Evolutionary conservation across 345 rosid species (phyloP), one percentile per base, ranked within the genome.

Genomic region (Eutrema yunnanense): DNA sequence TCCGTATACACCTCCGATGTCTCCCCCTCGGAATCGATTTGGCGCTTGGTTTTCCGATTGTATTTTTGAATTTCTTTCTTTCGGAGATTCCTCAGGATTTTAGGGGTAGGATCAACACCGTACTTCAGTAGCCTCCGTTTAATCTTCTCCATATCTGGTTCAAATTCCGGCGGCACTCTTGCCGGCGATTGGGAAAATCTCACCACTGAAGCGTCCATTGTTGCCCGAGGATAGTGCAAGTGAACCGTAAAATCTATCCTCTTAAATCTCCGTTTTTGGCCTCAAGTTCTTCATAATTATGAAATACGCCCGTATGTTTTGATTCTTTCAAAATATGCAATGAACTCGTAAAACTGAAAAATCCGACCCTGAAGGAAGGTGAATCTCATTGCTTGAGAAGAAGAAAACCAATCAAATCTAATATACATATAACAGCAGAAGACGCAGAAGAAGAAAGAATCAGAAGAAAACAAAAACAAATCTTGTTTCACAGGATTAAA

Each of bases 31-130:
- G 84, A 44, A 29, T 74, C 82, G 2, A 62, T 30, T 56, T 81
- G 49, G 63, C 64, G 70, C 67, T 84, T 84, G 77, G 65, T 75
- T 79, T 79, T 89, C 62, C 98, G 95, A 65, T 84, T 86, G 84
- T 86, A 81, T 67, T 89, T 94, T 57, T 84, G 98, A 72, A 88
- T 78, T 75, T 87, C 85, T 56, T 90, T 94, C 84, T 86, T 94
- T 56, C 86, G 85, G 79, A 94, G 85, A 61, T 73, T 84, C 22
- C 80, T 86, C 53, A 91, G 57, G 57, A 94, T 89, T 75, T 85
- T 91, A 62, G 93, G 95, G 1, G 90, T 88, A 6, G 96, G 93
- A 40, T 80, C 65, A 40, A 89, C 87, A 48, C 87, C 96, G 48
- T 83, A 38, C 34, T 82, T 68, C 26, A 88, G 81, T 36, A 92